A percentile compares a stretch with the other conserved stretches of the same genome.
These are phyloP conservation scores for Xylaria venustula DNA, from an alignment of 495 filamentous ascomycete species.

Conservation along the genomic window DNA sequence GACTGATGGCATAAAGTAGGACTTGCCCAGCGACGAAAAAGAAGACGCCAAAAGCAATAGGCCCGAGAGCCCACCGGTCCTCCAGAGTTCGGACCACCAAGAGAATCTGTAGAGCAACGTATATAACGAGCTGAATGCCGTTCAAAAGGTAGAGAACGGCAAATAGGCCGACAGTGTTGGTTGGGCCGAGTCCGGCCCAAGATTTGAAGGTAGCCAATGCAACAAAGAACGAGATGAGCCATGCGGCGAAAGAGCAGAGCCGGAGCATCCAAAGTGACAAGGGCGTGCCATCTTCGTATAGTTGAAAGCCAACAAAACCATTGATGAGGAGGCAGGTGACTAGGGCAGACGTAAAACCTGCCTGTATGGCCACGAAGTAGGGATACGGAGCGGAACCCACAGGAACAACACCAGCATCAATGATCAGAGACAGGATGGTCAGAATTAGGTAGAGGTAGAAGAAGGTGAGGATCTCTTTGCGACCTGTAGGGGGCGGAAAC, in stretches of 20 bases:
- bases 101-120: constrained; percentile 83
- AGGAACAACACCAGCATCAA: constrained; percentile 92
- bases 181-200: constrained; percentile 82
- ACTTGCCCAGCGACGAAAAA: constrained; percentile 94
- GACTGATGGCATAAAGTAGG: constrained; percentile 85
- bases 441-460: constrained; percentile 96
- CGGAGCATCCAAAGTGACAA: constrained; percentile 93
- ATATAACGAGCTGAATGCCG: constrained; percentile 79
- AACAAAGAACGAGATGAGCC: constrained; percentile 81
- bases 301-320: constrained; percentile 97
- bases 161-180: constrained; percentile 84
- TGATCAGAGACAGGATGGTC: constrained; percentile 81
- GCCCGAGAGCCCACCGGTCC: constrained; percentile 91
- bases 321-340: constrained; percentile 92
- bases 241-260: constrained; percentile 72
- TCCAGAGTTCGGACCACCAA: constrained; percentile 88
- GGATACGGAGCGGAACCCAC: constrained; percentile 76
- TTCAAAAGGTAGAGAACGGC: constrained; percentile 91
- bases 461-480: constrained; percentile 96
- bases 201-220: constrained; percentile 90
- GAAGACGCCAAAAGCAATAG: constrained; percentile 88
- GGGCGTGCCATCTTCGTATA: constrained; percentile 97
- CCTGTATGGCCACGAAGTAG: constrained; percentile 88
- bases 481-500: constrained; percentile 55
- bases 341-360: constrained; percentile 84